These are phyloP conservation scores for Singerocomus inundabilis DNA, from an alignment of 1,284 basidiomycete genomes.

Conservation along the genomic window DNA sequence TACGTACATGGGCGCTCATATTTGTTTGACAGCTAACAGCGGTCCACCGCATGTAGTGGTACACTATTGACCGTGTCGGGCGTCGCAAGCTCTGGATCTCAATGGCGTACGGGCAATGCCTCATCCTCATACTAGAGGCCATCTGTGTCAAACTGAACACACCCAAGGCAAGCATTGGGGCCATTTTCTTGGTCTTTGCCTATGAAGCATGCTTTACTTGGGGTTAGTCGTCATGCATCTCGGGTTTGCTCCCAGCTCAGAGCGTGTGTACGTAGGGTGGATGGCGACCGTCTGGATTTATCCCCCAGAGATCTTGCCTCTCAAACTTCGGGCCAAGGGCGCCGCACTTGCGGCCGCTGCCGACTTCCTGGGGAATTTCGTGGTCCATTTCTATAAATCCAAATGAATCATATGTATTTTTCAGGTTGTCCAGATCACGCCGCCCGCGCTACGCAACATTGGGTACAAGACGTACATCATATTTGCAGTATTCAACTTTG, in stretches of 20 bases:
- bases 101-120: constrained; percentile 15
- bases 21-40: background rate
- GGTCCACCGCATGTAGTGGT: constrained; percentile 3
- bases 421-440: constrained; percentile 17
- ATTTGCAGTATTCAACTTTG: constrained; percentile 15
- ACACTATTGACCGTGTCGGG: constrained; percentile 16
- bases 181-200: constrained; percentile 16
- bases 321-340: constrained; percentile 17
- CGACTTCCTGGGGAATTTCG: constrained; percentile 15
- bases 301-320: constrained; percentile 12
- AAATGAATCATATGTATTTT: too few species aligned
- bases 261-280: constrained; percentile 9
- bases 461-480: constrained; percentile 18
- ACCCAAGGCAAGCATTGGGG: constrained; percentile 6
- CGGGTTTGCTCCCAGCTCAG: background rate
- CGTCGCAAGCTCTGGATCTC: constrained; percentile 19
- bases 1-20: background rate
- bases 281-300: constrained; percentile 20
- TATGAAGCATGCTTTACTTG: constrained; percentile 17
- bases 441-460: constrained; percentile 14
- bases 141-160: constrained; percentile 16
- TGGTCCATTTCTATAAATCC: constrained; percentile 1
- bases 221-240: background rate
- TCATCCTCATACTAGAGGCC: constrained; percentile 14
- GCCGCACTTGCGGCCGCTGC: constrained; percentile 11